Base-by-base conservation (phyloP, 495 filamentous ascomycete genomes). In the Neurospora tetraspora region DNA sequence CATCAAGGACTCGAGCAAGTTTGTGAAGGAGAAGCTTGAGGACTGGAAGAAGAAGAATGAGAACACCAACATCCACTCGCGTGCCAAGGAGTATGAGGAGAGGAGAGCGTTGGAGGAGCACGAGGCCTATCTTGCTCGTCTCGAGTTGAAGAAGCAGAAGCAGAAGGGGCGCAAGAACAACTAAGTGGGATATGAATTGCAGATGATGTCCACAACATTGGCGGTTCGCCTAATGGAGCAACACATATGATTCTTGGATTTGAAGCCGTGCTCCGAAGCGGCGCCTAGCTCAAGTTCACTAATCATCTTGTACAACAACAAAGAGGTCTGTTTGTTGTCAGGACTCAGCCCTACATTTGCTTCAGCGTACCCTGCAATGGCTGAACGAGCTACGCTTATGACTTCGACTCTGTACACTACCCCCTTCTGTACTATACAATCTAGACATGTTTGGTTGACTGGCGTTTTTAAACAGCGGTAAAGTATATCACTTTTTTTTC, bases 61-160 rank as follows among this genome's bases (percentile, higher is more conserved):
- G 4, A 11, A 45, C 34, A 71, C 76, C 20, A 39, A 23, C 14
- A 73, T 77, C 12, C 68, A 75, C 40, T 78, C 80, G 75, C 77
- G 79, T 71, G 82, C 81, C 3, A 40, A 83, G 68, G 81, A 77
- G 39, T 86, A 87, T 76, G 84, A 88, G 77, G 77, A 82, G 73
- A 84, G 82, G 78, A 79, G 82, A 38, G 80, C 80, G 27, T 73
- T 77, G 39, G 82, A 86, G 76, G 81, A 86, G 72, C 81, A 79
- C 73, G 81, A 85, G 77, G 78, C 77, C 69, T 40, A 72, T 5
- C 39, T 75, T 69, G 76, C 79, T 20, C 79, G 80, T 65, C 79
- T 80, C 73, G 77, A 83, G 68, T 27, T 61, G 53, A 76, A 74
- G 31, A 78, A 77, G 42, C 69, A 70, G 5, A 31, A 23, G 59